Evolutionary conservation across 495 filamentous ascomycete genomes (phyloP).

Genomic region (Amniculicola lignicola): DNA sequence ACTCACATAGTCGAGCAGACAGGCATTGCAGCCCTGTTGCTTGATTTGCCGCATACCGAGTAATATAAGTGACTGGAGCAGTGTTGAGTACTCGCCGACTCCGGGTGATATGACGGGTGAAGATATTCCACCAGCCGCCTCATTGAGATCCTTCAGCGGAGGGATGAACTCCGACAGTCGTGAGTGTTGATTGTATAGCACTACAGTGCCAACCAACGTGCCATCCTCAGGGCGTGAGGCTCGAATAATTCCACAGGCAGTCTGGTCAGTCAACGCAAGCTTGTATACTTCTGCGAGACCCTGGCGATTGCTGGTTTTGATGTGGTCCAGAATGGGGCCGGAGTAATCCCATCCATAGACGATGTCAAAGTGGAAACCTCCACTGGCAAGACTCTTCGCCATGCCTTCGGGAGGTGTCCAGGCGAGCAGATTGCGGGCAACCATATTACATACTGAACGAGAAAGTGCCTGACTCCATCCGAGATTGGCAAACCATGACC

Average conservation of each 20-base stretch:
- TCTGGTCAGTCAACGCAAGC: constrained; percentile 67
- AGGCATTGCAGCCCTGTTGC: constrained; percentile 64
- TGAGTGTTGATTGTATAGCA: constrained; percentile 71
- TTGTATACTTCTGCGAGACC: constrained; percentile 82
- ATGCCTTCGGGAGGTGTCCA: constrained; percentile 77
- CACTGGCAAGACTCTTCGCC: constrained; percentile 63
- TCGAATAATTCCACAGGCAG: constrained; percentile 75
- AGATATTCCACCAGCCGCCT: constrained; percentile 68
- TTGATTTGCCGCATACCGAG: constrained; percentile 82
- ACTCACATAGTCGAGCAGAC: constrained; percentile 74
- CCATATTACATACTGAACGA: constrained; percentile 62
- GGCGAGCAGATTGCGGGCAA: constrained; percentile 60
- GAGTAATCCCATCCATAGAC: constrained; percentile 76
- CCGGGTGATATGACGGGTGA: constrained; percentile 72
- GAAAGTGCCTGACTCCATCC: constrained; percentile 66
- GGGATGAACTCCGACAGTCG: constrained; percentile 68
- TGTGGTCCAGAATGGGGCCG: constrained; percentile 70
- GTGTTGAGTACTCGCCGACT: constrained; percentile 63
- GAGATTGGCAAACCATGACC: constrained; percentile 64
- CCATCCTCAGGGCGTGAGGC: constrained; percentile 69
- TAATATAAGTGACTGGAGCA: constrained; percentile 77
- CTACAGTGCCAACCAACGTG: constrained; percentile 72
- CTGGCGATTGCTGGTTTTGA: constrained; percentile 69
- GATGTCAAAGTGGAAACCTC: constrained; percentile 69
- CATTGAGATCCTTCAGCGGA: constrained; percentile 53